Evolutionary conservation across 331 rosid species (phyloP), one percentile per base, ranked within the genome.

Genomic region (Cydonia oblonga): DNA sequence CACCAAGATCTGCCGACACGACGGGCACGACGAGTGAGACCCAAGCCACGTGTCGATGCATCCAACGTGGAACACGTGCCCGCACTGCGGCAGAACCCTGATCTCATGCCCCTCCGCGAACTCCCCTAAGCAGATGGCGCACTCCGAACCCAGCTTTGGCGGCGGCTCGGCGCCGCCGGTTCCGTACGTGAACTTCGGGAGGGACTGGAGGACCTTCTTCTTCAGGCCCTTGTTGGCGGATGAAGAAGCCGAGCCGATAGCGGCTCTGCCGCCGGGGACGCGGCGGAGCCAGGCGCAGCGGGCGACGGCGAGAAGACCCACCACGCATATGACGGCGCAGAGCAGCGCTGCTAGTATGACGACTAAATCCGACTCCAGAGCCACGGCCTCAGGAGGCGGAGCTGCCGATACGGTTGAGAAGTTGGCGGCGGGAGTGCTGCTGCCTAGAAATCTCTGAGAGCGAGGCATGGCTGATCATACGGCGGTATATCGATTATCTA

Each of bases 221-320:
- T 88, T 92, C 1, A 92, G 44, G 0, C 97, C 96, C 11, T 86
- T 88, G 81, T 90, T 90, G n/a, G 95, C 93, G 26, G 79, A 22
- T 1, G 87, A 60, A 51, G 52, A 1, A 80, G 73, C 0, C 25
- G 54, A 59, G 13, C 7, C n/a, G 5, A 87, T 52, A 1, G 18
- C 9, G 1, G 52, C 10, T 1, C 20, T 24, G 20, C 40, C 25
- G 2, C 76, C 78, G 15, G 87, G 1, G 4, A 78, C 80, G 18
- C 92, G 92, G 22, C 97, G 89, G 65, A 89, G 87, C 96, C 96
- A 92, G 2, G 97, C 85, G 71, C 97, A 92, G 42, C 96, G 85
- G 0, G 90, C 96, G 5, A 92, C 95, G 12, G 97, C 96, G 3
- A 92, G 71, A 0, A 92, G 84, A 1, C 97, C 96, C 2, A 92